A percentile compares a stretch with the other conserved stretches of the same genome.
These are phyloP conservation scores for Claviceps lovelessii DNA, from an alignment of 2,329 filamentous ascomycete species.

Conservation along the genomic window DNA sequence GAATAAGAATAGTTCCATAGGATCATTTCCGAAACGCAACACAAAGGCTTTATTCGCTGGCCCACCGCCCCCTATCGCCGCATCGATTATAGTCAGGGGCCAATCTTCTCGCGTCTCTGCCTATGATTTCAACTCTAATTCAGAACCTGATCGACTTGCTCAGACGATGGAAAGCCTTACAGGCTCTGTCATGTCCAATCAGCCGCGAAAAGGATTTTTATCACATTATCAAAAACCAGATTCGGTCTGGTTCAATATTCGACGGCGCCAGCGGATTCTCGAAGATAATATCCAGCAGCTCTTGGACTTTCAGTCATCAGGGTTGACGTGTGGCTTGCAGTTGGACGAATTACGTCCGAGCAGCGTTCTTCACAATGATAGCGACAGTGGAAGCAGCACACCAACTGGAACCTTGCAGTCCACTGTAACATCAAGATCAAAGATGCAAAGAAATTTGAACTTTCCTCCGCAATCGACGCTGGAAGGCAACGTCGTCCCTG, in stretches of 20 bases:
- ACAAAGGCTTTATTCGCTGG: constrained; percentile 28
- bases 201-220: constrained; percentile 8
- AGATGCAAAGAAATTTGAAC: constrained; percentile 29
- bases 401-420: constrained; percentile 27
- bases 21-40: constrained; percentile 19
- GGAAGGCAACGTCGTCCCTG: constrained; percentile 41
- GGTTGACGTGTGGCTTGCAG: constrained; percentile 25
- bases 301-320: constrained; percentile 34
- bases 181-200: constrained; percentile 27
- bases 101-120: neutral
- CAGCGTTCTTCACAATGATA: constrained; percentile 18
- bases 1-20: constrained; percentile 14
- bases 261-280: constrained; percentile 30
- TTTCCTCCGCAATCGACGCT: constrained; percentile 22
- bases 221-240: constrained; percentile 15
- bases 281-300: constrained; percentile 33
- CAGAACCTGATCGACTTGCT: constrained; percentile 1
- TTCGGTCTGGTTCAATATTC: constrained; percentile 32
- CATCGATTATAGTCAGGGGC: constrained; percentile 23
- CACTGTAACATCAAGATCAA: constrained; percentile 24
- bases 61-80: constrained; percentile 36
- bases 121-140: constrained; percentile 9
- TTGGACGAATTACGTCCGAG: constrained; percentile 5
- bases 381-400: constrained; percentile 28
- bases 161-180: constrained; percentile 3